Evolutionary conservation across 1,284 basidiomycete species (phyloP).

Genomic region (Ganoderma boninense): DNA sequence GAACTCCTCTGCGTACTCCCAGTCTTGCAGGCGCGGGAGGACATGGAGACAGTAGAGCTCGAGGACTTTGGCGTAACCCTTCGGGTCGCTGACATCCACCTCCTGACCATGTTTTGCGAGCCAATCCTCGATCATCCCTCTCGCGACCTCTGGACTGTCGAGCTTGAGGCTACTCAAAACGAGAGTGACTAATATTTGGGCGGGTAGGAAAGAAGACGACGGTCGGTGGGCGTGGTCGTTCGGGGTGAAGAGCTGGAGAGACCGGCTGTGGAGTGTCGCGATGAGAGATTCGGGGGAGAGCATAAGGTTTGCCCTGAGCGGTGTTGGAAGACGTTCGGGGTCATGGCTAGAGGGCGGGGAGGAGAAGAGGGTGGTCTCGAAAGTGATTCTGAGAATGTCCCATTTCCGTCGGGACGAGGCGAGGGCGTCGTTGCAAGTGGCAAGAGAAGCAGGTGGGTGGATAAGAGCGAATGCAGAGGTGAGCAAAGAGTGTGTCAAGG

Average conservation of each 20-base stretch:
- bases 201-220: constrained; percentile 67
- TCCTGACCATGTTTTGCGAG: constrained; percentile 55
- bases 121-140: constrained; percentile 80
- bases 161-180: constrained; percentile 74
- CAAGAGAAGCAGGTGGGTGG: constrained; percentile 51
- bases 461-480: constrained; percentile 73
- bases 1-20: constrained; percentile 81
- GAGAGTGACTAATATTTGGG: constrained; percentile 72
- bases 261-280: constrained; percentile 64
- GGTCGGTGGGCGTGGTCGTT: constrained; percentile 44
- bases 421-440: constrained; percentile 51
- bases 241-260: constrained; percentile 72
- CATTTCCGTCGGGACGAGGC: constrained; percentile 73
- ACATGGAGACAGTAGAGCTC: constrained; percentile 79
- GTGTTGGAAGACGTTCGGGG: constrained; percentile 52
- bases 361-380: constrained; percentile 76
- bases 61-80: constrained; percentile 75
- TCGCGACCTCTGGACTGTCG: constrained; percentile 64
- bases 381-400: constrained; percentile 83
- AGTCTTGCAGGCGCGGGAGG: constrained; percentile 74
- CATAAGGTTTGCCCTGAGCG: constrained; percentile 58
- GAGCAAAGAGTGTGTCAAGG: constrained; percentile 68
- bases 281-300: constrained; percentile 68
- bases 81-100: constrained; percentile 44
- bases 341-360: constrained; percentile 56